Evolutionary conservation across 2,329 filamentous ascomycete species (phyloP).

Genomic region (Magnaporthiopsis incrustans): DNA sequence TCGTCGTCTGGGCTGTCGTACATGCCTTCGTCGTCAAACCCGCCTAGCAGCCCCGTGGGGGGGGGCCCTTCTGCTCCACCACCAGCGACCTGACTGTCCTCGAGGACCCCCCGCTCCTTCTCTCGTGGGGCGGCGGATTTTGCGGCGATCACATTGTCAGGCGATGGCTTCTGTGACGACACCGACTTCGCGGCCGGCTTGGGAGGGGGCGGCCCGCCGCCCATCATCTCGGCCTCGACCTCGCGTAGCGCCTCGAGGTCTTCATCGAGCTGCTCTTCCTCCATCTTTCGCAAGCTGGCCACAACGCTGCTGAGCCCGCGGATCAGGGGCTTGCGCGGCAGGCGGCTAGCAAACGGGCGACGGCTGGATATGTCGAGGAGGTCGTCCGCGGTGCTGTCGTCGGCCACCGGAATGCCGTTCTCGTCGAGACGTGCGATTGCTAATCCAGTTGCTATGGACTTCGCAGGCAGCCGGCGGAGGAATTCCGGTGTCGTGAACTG

Average conservation of each 20-base stretch:
- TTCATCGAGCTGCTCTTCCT: slow-evolving; percentile 63
- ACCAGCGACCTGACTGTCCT: slow-evolving; percentile 29
- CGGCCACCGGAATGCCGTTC: slow-evolving; percentile 34
- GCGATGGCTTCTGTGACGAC: not conserved
- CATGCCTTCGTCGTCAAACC: slow-evolving; percentile 54
- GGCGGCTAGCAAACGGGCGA: slow-evolving; percentile 27
- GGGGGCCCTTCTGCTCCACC: slow-evolving; percentile 21
- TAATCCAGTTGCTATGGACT: slow-evolving; percentile 21
- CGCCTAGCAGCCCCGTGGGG: slow-evolving; percentile 32
- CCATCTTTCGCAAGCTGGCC: slow-evolving; percentile 58
- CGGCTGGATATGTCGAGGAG: not conserved
- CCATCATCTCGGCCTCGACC: slow-evolving; percentile 44
- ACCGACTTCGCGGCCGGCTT: slow-evolving; percentile 3
- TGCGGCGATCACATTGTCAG: not conserved
- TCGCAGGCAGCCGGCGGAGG: slow-evolving; percentile 45
- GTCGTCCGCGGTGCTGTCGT: not conserved
- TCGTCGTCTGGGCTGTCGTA: slow-evolving; percentile 48
- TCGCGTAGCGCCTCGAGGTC: slow-evolving; percentile 69
- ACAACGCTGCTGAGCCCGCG: slow-evolving; percentile 69
- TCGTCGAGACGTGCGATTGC: slow-evolving; percentile 37
- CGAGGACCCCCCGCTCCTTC: not conserved
- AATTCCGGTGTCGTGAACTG: slow-evolving; percentile 66
- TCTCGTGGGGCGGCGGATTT: not conserved
- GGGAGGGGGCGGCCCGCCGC: slow-evolving; percentile 3
- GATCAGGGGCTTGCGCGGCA: slow-evolving; percentile 54